Evolutionary conservation across 2,329 filamentous ascomycete genomes (phyloP).

Genomic region (Colletotrichum gloeosporioides): DNA sequence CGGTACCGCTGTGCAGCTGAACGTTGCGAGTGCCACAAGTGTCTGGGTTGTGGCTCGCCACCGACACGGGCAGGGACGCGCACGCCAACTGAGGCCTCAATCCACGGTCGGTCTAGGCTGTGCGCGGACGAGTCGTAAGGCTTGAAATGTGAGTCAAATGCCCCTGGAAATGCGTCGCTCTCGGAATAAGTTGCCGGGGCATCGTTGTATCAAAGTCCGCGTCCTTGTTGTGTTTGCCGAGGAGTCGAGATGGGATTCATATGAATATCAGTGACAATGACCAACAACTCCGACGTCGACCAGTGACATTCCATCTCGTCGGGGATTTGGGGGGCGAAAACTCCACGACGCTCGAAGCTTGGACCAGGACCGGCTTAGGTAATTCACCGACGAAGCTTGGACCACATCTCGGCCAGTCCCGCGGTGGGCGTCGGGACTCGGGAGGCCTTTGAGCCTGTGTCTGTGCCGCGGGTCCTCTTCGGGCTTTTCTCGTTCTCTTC

Average conservation of each 20-base stretch:
- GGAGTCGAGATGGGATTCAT: neutral
- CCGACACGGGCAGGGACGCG: neutral
- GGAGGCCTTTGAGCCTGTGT: neutral
- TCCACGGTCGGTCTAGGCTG: neutral
- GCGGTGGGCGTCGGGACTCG: neutral
- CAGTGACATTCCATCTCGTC: neutral
- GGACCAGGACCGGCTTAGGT: neutral
- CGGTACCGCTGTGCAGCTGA: neutral
- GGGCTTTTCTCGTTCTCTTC: neutral
- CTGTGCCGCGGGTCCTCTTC: neutral
- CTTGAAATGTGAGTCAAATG: conserved; percentile 5
- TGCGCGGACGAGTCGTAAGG: conserved; percentile 9
- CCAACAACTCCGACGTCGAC: neutral
- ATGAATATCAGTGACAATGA: neutral
- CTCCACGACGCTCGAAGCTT: neutral
- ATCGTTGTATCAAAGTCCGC: neutral
- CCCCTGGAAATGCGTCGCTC: neutral
- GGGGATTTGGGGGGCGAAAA: neutral
- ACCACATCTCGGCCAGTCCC: neutral
- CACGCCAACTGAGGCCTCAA: conserved; percentile 11
- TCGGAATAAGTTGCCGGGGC: neutral
- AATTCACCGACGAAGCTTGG: neutral
- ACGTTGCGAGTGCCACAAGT: neutral
- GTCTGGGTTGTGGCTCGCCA: neutral
- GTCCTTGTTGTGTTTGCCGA: neutral